Conservation (phyloP, 306 rosid species). For the Sicyos baderoa region DNA sequence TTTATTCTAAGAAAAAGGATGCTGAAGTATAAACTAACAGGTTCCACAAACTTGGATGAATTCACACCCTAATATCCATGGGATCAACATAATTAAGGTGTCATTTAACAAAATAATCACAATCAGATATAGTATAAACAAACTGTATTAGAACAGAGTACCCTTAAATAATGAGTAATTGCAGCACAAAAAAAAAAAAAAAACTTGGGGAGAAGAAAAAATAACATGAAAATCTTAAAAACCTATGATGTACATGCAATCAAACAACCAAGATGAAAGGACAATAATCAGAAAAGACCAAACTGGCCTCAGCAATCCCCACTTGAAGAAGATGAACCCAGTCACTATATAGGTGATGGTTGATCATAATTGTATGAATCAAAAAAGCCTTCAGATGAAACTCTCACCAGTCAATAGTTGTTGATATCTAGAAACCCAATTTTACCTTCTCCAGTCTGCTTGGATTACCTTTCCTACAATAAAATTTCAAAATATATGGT, state of each 20-base stretch:
- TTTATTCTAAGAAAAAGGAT: too few species aligned
- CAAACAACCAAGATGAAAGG: conserved; percentile 56
- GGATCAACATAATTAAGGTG: conserved; percentile 11
- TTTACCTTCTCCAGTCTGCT: conserved; percentile 86
- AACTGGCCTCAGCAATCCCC: conserved; percentile 35
- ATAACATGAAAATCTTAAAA: conserved; percentile 10
- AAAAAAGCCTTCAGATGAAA: too few species aligned
- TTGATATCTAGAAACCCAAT: too few species aligned
- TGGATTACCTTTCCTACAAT: conserved; percentile 69
- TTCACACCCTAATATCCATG: background rate
- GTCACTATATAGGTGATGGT: conserved; percentile 18
- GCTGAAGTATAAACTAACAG: too few species aligned
- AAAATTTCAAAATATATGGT: conserved; percentile 11
- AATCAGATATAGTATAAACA: conserved; percentile 20
- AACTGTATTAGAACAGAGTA: conserved; percentile 9
- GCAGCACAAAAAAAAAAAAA: background rate
- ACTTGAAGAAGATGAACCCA: conserved; percentile 29
- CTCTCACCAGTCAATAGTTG: too few species aligned
- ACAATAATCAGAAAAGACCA: conserved; percentile 29
- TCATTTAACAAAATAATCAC: conserved; percentile 19
- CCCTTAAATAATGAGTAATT: conserved; percentile 10
- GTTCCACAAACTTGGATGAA: background rate
- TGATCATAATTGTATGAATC: too few species aligned
- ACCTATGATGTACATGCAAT: conserved; percentile 94
- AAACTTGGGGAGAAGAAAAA: conserved; percentile 8